These are phyloP conservation scores for Pugionium cornutum DNA, from an alignment of 345 rosid species.

Conservation along the genomic window DNA sequence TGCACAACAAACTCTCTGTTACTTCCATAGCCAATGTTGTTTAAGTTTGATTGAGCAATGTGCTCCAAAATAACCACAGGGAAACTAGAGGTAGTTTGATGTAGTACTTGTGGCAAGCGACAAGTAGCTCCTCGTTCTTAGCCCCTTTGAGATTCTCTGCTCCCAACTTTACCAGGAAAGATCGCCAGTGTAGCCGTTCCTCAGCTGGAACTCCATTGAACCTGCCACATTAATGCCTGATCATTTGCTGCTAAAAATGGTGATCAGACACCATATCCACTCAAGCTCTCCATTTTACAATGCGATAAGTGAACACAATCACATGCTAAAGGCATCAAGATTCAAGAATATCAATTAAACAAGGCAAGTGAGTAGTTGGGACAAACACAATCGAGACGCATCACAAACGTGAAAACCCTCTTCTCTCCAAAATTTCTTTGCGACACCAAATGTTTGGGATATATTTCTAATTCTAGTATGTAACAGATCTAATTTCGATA, in stretches of 20 bases:
- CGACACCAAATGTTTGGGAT: neutral
- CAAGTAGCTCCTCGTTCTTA: conserved; percentile 92
- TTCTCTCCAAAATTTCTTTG: neutral
- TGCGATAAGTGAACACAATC: neutral
- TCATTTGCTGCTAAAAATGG: conserved; percentile 4
- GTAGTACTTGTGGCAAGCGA: conserved; percentile 87
- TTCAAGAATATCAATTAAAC: neutral
- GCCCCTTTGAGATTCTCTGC: conserved; percentile 88
- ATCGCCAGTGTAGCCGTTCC: conserved; percentile 88
- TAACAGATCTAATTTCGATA: conserved; percentile 7
- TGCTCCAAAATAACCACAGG: too few species aligned
- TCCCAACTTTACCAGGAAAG: conserved; percentile 90
- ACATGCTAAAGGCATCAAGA: neutral
- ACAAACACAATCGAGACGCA: neutral
- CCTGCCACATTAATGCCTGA: conserved; percentile 40
- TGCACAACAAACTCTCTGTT: conserved; percentile 31
- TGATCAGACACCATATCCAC: neutral
- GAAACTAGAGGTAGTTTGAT: conserved; percentile 6
- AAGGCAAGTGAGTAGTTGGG: neutral
- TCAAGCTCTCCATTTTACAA: conserved; percentile 12
- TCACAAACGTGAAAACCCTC: neutral
- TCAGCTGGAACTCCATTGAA: conserved; percentile 96
- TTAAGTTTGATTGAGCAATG: too few species aligned
- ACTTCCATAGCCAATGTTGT: neutral
- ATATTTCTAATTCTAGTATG: neutral